A percentile compares a stretch with the other conserved stretches of the same genome.
phyloP scores from a whole-genome alignment of 2,329 filamentous ascomycete genomes.

The Aspergillus terreus region DNA sequence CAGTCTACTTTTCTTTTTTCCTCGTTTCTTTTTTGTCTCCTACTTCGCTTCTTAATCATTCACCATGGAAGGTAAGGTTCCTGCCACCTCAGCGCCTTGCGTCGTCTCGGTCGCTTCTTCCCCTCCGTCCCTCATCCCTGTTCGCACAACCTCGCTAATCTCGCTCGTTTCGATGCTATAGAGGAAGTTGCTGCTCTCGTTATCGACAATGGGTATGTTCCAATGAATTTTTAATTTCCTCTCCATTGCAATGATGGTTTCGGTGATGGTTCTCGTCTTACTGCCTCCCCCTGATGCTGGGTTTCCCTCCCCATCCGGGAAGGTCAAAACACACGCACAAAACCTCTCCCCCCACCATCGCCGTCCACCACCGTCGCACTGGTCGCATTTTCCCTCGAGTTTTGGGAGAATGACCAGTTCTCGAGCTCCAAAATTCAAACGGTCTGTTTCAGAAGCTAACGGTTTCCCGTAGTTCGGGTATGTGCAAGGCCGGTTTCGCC shows the following conservation, averaged over 20 bases:
- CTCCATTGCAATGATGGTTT: conserved; percentile 6
- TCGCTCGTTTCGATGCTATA: conserved; percentile 46
- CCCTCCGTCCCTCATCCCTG: conserved; percentile 9
- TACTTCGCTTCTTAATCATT: conserved; percentile 30
- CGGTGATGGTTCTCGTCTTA: background rate
- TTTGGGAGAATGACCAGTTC: background rate
- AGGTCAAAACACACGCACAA: conserved; percentile 3
- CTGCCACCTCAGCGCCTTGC: conserved; percentile 30
- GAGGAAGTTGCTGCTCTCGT: conserved; percentile 99
- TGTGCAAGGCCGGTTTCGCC: conserved; percentile 99
- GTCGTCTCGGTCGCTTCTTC: conserved; percentile 15
- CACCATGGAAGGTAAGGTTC: conserved; percentile 64
- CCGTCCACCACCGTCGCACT: background rate
- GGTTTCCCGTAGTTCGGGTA: conserved; percentile 74
- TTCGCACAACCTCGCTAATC: conserved; percentile 32
- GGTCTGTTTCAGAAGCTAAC: conserved; percentile 12
- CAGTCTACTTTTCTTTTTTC: conserved; percentile 11
- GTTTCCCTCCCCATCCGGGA: background rate
- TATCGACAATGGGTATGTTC: conserved; percentile 99
- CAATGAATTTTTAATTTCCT: conserved; percentile 10
- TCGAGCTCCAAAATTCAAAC: background rate
- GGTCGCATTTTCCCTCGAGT: background rate
- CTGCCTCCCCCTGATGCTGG: background rate
- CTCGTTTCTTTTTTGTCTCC: conserved; percentile 34
- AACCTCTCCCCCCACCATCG: background rate